These are phyloP conservation scores for Aspergillus avenaceus DNA, from an alignment of 495 filamentous ascomycete genomes.

Conservation along the genomic window DNA sequence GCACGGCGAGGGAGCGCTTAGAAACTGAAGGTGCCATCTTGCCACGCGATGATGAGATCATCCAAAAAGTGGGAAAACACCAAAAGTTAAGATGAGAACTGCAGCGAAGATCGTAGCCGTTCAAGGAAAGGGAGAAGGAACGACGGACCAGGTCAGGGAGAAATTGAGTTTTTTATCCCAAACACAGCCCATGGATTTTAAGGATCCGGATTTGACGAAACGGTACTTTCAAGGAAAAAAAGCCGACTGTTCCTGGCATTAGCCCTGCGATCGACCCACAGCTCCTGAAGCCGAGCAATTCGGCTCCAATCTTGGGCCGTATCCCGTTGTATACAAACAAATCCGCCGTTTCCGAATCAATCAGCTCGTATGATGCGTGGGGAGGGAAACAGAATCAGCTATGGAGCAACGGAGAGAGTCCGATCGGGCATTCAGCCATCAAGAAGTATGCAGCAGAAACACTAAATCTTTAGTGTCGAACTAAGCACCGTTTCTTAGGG, in stretches of 20 bases:
- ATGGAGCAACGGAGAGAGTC: background rate
- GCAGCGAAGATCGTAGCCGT: constrained; percentile 1
- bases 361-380: background rate
- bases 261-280: too few species aligned
- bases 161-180: background rate
- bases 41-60: constrained; percentile 11
- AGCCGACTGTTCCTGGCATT: too few species aligned
- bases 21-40: constrained; percentile 8
- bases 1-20: constrained; percentile 1
- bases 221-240: background rate
- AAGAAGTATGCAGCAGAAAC: background rate
- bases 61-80: background rate
- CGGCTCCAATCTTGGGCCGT: too few species aligned
- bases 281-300: too few species aligned
- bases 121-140: background rate
- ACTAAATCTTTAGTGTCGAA: background rate
- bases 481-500: background rate
- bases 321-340: too few species aligned
- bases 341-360: too few species aligned
- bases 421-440: background rate
- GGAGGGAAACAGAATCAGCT: background rate
- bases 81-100: background rate
- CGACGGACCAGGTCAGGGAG: background rate
- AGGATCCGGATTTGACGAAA: background rate
- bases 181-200: background rate